Conservation (phyloP, 371 early-diverging fungal species). For the Rhizomucor pusillus region DNA sequence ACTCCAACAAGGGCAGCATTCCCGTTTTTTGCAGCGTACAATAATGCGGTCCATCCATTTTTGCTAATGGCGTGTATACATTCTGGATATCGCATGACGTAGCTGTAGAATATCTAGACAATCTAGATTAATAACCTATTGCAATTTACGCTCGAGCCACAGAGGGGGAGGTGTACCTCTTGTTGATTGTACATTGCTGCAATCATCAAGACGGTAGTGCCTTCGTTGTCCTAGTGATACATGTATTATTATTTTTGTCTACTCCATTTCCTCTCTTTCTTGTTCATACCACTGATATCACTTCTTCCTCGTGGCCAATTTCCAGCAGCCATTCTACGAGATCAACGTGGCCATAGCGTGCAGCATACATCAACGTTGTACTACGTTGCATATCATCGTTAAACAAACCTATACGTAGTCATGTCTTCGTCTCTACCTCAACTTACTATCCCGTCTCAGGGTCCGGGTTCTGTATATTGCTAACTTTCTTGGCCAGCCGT, state of each 20-base stretch:
- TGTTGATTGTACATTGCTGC: conserved; percentile 47
- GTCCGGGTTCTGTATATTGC: conserved; percentile 49
- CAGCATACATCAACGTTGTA: conserved; percentile 49
- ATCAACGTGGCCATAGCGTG: conserved; percentile 41
- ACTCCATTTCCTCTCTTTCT: not conserved
- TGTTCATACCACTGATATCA: conserved; percentile 41
- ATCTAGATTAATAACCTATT: too few relatives aligned
- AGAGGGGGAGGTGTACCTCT: too few relatives aligned
- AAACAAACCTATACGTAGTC: not conserved
- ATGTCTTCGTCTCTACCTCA: not conserved
- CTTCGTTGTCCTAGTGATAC: conserved; percentile 38
- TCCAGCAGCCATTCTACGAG: conserved; percentile 40
- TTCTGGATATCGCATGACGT: conserved; percentile 45
- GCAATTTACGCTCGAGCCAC: too few relatives aligned
- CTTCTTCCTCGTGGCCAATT: conserved; percentile 50
- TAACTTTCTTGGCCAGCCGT: conserved; percentile 38
- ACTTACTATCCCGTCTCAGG: conserved; percentile 49
- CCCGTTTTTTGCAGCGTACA: conserved; percentile 48
- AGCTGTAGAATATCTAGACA: conserved; percentile 42
- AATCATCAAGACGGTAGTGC: conserved; percentile 49
- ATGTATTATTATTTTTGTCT: not conserved
- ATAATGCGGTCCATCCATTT: conserved; percentile 42
- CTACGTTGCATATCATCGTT: conserved; percentile 12
- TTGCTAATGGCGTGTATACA: conserved; percentile 51
- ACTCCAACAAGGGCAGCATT: conserved; percentile 50